Evolutionary conservation across 2,329 filamentous ascomycete species (phyloP), one percentile per base, ranked within the genome.

Genomic region (Pyrenochaeta sp.): DNA sequence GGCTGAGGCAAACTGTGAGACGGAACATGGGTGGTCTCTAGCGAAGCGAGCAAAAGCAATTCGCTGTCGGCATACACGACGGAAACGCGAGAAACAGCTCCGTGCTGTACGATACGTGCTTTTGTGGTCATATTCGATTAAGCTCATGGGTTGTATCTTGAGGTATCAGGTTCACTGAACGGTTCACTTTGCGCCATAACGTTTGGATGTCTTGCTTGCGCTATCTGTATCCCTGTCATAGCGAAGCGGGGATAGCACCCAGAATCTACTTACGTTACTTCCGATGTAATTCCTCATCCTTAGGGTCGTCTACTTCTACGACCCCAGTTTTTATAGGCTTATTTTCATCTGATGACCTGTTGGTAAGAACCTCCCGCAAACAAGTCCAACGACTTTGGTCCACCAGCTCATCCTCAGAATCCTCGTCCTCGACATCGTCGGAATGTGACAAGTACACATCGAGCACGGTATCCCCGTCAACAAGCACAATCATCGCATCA

Each of bases 1-100:
- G 61, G 49, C 54, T 58, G 51, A 22, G 39, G 28, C 52, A 44
- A 39, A 42, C 24, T 19, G 48, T 57, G 48, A 57, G 50, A 51
- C 50, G 47, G 27, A 42, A 54, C 47, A 24, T 12, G 40, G 40
- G 40, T 27, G 40, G 19, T n/a, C 9, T 7, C 24, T n/a, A 24
- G 36, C 8, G n/a, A 44, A 36, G 19, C 42, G 24, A 13, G 43
- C 22, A 7, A 42, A 25, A 39, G 28, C 10, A 15, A 52, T 25
- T 46, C 45, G 37, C 52, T 37, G 30, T 24, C 12, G n/a, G 37
- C 42, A 28, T 40, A 34, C 50, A 51, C 28, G 42, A 53, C 32
- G 5, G 45, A 54, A 43, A n/a, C 24, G 42, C 27, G 8, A 40
- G 37, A 12, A 50, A 30, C 30, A 3, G 2, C 36, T 39, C 19